Base-by-base conservation (phyloP, 495 filamentous ascomycete species). In the Staphylotrichum tortipilum region DNA sequence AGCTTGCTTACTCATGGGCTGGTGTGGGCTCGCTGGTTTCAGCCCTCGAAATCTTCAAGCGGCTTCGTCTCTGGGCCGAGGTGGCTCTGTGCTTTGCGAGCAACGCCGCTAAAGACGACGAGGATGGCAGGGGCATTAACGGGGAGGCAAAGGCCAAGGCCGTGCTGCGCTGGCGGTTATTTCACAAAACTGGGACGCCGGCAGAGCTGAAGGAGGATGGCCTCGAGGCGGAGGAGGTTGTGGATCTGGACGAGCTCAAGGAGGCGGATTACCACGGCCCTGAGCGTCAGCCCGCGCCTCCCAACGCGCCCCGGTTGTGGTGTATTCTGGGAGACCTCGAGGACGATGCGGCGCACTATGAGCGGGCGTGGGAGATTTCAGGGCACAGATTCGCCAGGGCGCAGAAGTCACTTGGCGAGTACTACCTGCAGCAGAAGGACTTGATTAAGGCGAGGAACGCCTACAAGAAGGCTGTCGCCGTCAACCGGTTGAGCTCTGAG, bases 281-380 rank as follows among this genome's bases (percentile, higher is more conserved):
- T 2, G 81, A 85, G 63, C 74, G 80, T 6, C 67, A 73, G 0
- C 82, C 88, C 3, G 68, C 88, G 7, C 89, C 92, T 0, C 73
- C 80, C 2, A 83, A 96, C 64, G 89, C 94, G 3, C 88, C 92
- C 0, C 78, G 92, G 0, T 69, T 97, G 4, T 91, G 88, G 71
- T 96, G 91, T 62, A 96, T 99, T 49, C 70, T 99, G 3, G 92
- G 94, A 17, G 92, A 99, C 53, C 75, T 99, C 30, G 86, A 91
- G 46, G 73, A 82, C 15, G 76, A 89, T 29, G 76, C 82, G 1
- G 64, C 55, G 11, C 78, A 85, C 66, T 97, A 92, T 68, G 80
- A 88, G 53, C 82, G 83, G 10, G 89, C 92, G 0, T 99, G 92
- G 92, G 81, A 85, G 7, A 81, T 95, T 29, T 95, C 89, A 0